Conservation (phyloP, 495 filamentous ascomycete genomes). For the Opeltia flavorubescens region DNA sequence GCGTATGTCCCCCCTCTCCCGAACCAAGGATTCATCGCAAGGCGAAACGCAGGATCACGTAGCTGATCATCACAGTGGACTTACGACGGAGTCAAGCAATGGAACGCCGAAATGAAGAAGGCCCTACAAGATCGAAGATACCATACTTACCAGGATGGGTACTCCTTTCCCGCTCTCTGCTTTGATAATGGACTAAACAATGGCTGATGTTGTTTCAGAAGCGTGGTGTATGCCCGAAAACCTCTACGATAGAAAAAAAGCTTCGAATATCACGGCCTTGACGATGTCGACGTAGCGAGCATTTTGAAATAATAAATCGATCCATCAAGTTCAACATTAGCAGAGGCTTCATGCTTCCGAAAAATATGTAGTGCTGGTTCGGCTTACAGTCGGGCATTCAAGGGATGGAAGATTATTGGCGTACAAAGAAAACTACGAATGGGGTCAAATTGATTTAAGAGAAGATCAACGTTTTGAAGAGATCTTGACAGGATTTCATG, state of each 20-base stretch:
- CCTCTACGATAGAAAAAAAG: slow-evolving; percentile 2
- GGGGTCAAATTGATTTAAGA: too few species aligned
- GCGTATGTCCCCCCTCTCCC: too few species aligned
- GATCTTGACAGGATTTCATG: too few species aligned
- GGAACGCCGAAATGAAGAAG: slow-evolving; percentile 10
- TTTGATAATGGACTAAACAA: slow-evolving; percentile 7
- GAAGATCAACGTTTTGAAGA: too few species aligned
- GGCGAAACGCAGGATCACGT: slow-evolving; percentile 7
- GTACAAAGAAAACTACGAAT: too few species aligned
- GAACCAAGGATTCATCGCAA: not conserved
- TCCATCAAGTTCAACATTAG: too few species aligned
- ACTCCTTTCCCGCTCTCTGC: slow-evolving; percentile 1
- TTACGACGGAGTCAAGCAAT: slow-evolving; percentile 12
- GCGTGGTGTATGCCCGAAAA: slow-evolving; percentile 18
- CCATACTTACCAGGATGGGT: slow-evolving; percentile 20
- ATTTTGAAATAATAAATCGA: too few species aligned
- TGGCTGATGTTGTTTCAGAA: slow-evolving; percentile 15
- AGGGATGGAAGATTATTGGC: too few species aligned
- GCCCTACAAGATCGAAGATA: slow-evolving; percentile 15
- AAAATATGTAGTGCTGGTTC: too few species aligned
- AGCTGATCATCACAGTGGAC: slow-evolving; percentile 18
- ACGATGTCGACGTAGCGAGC: not conserved
- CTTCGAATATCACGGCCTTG: not conserved
- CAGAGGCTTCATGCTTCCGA: too few species aligned
- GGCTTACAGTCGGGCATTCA: too few species aligned